A percentile compares a stretch with the other conserved stretches of the same genome.
Evolutionary conservation across 805 yeast genomes (phyloP).

Genomic region (Huiozyma sinensis): DNA sequence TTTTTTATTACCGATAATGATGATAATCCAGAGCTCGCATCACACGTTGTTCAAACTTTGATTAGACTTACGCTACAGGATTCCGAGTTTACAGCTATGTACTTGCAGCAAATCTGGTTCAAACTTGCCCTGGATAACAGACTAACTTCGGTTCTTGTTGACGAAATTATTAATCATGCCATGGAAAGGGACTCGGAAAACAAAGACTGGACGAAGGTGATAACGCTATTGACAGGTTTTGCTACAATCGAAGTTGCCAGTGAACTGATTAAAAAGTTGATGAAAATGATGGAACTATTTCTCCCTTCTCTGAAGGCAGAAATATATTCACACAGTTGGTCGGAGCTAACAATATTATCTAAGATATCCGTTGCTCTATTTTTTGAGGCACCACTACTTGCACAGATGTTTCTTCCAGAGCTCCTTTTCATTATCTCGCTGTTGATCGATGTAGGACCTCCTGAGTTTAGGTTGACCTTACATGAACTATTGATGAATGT

Average conservation of each 20-base stretch:
- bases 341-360: conserved; percentile 57
- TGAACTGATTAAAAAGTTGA: conserved; percentile 44
- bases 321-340: conserved; percentile 42
- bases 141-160: conserved; percentile 45
- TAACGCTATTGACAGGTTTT: conserved; percentile 45
- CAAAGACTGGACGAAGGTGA: conserved; percentile 50
- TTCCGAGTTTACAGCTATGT: conserved; percentile 36
- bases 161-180: conserved; percentile 61
- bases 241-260: conserved; percentile 65
- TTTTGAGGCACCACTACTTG: conserved; percentile 52
- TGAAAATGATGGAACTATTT: conserved; percentile 41
- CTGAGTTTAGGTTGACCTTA: conserved; percentile 44
- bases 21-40: conserved; percentile 46
- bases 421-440: conserved; percentile 54
- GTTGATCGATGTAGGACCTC: conserved; percentile 37
- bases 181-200: conserved; percentile 64
- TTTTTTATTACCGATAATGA: conserved; percentile 42
- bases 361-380: conserved; percentile 51
- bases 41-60: conserved; percentile 49
- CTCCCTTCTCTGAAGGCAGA: conserved; percentile 30
- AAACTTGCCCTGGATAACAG: conserved; percentile 50
- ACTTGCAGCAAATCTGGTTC: conserved; percentile 58
- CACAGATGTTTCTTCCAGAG: conserved; percentile 58
- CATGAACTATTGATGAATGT: conserved; percentile 55
- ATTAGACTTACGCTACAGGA: conserved; percentile 45